These are phyloP conservation scores for Neoarthrinium moseri DNA, from an alignment of 2,329 filamentous ascomycete genomes.

Conservation along the genomic window DNA sequence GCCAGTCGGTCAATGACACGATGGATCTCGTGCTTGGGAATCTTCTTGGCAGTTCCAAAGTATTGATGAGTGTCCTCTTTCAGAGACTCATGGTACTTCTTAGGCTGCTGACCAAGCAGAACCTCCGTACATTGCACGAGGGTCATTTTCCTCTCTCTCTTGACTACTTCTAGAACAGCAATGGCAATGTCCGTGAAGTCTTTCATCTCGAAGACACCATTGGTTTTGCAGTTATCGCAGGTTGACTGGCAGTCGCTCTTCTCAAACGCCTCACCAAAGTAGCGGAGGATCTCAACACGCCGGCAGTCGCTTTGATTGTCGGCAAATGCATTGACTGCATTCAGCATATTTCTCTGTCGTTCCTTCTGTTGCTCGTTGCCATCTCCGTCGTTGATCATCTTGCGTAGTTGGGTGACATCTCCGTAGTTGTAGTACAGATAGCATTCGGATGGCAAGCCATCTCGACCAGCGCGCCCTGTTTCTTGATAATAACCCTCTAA, in stretches of 20 bases:
- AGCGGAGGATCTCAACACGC: constrained; percentile 82
- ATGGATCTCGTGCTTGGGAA: constrained; percentile 76
- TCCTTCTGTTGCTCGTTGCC: constrained; percentile 77
- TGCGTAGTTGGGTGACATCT: constrained; percentile 71
- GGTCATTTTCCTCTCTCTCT: constrained; percentile 63
- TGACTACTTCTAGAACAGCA: constrained; percentile 68
- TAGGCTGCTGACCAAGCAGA: constrained; percentile 65
- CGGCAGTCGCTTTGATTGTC: constrained; percentile 88
- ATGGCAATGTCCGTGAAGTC: constrained; percentile 78
- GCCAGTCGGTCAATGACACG: constrained; percentile 78
- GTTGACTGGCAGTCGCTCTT: constrained; percentile 67
- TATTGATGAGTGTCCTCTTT: constrained; percentile 52
- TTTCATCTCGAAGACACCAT: constrained; percentile 65
- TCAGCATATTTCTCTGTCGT: constrained; percentile 80
- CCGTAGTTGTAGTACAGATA: constrained; percentile 84
- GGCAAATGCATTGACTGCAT: constrained; percentile 81
- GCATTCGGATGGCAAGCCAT: constrained; percentile 83
- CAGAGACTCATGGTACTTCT: constrained; percentile 44
- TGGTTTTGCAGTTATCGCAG: constrained; percentile 88
- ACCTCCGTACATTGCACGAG: constrained; percentile 81
- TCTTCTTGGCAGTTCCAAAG: constrained; percentile 65
- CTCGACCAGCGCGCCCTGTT: constrained; percentile 89
- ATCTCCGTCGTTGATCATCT: constrained; percentile 81
- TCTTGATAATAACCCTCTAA: constrained; percentile 98
- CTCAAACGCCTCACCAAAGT: constrained; percentile 86